Evolutionary conservation across 2,329 filamentous ascomycete genomes (phyloP).

Genomic region (Elsinoe necatrix): DNA sequence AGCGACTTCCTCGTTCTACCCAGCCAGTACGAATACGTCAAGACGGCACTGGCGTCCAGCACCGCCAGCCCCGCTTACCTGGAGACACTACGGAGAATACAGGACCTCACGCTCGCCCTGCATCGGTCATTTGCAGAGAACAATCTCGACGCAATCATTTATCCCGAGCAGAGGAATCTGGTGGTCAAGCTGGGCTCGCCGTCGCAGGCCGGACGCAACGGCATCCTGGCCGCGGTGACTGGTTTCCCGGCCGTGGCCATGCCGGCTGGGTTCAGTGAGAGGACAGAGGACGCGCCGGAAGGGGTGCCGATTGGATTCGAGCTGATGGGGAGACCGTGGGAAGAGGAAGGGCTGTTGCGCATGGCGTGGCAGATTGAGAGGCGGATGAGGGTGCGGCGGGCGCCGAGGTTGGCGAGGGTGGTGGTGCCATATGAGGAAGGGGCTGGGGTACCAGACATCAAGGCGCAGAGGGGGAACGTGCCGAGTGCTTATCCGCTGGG

Average conservation of each 20-base stretch:
- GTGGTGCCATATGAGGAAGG: slow-evolving; percentile 35
- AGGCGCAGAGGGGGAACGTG: slow-evolving; percentile 37
- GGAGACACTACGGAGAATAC: slow-evolving; percentile 41
- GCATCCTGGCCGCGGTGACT: slow-evolving; percentile 47
- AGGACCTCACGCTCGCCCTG: slow-evolving; percentile 44
- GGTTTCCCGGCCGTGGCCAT: slow-evolving; percentile 47
- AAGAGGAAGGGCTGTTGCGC: slow-evolving; percentile 45
- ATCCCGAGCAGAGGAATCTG: slow-evolving; percentile 57
- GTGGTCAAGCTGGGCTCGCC: slow-evolving; percentile 50
- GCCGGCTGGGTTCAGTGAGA: slow-evolving; percentile 46
- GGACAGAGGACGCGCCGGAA: slow-evolving; percentile 41
- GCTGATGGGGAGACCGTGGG: slow-evolving; percentile 50
- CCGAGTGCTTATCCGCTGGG: slow-evolving; percentile 43
- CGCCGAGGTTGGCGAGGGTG: slow-evolving; percentile 40
- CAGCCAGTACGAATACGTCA: slow-evolving; percentile 48
- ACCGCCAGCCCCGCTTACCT: slow-evolving; percentile 45
- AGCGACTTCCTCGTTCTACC: slow-evolving; percentile 53
- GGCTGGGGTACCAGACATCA: slow-evolving; percentile 37
- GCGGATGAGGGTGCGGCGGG: slow-evolving; percentile 38
- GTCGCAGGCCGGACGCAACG: slow-evolving; percentile 52
- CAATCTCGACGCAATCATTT: slow-evolving; percentile 50
- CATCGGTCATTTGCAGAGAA: slow-evolving; percentile 43
- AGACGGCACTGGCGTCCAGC: slow-evolving; percentile 43
- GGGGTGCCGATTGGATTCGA: slow-evolving; percentile 59
- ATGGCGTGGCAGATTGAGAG: slow-evolving; percentile 46